These are phyloP conservation scores for Astragalus membranaceus DNA, from an alignment of 306 rosid species.

Conservation along the genomic window DNA sequence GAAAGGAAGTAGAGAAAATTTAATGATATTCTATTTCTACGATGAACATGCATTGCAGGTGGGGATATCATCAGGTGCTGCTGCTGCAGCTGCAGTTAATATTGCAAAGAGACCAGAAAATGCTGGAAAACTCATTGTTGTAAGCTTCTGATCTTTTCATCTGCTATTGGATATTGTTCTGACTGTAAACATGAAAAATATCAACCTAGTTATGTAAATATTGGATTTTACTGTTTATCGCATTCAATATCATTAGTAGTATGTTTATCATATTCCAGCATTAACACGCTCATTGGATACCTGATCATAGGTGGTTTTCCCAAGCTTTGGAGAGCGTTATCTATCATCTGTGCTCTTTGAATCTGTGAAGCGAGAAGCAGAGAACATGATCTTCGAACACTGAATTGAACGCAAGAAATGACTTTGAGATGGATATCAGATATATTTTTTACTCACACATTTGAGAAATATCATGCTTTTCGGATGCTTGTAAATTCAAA, in stretches of 20 bases:
- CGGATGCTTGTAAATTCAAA: not conserved
- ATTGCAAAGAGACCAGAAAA: constrained; percentile 78
- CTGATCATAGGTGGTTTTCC: constrained; percentile 20
- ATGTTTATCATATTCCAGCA: not conserved
- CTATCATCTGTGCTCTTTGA: constrained; percentile 72
- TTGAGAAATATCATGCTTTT: not conserved
- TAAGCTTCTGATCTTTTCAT: constrained; percentile 38
- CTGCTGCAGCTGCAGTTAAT: constrained; percentile 81
- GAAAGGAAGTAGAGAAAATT: not conserved
- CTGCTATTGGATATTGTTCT: not conserved
- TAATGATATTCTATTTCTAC: not conserved
- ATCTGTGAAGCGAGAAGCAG: constrained; percentile 59
- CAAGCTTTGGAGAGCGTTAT: constrained; percentile 91
- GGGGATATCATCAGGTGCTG: constrained; percentile 98
- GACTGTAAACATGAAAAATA: not conserved
- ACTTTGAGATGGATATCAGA: not conserved
- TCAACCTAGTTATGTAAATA: not conserved
- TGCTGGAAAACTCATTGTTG: constrained; percentile 91
- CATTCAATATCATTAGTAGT: not conserved
- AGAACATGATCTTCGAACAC: constrained; percentile 52
- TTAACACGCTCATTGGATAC: not conserved
- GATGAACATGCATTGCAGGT: constrained; percentile 42
- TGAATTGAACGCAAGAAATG: not conserved
- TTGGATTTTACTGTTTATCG: not conserved
- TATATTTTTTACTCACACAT: not conserved